Base-by-base conservation (phyloP, 306 rosid genomes). In the Nissolia schottii region DNA sequence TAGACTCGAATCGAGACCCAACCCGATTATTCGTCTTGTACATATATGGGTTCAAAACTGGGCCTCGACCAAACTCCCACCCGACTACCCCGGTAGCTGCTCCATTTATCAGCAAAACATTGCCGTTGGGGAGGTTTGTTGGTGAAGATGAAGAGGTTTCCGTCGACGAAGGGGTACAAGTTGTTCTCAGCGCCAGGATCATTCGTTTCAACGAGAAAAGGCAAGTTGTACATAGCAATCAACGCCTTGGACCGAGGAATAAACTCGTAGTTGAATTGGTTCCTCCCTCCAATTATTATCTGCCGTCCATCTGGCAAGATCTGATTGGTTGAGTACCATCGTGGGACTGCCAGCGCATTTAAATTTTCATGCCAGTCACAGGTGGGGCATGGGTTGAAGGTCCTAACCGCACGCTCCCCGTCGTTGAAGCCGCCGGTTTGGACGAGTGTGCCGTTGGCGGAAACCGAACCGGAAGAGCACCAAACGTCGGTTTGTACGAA, bases 301-400 rank as follows among this genome's bases (percentile, higher is more conserved):
- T 84, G 88, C 1, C 77, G 72, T 35, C 94, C 93, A 59, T 85
- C 85, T 10, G 96, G 92, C 45, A 90, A 65, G 29, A 79, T 34
- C 38, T 90, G 94, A 77, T 84, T 74, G 81, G 94, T 84, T 1
- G 94, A 83, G 40, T 90, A 90, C 97, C 97, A 90, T 64, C 97
- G 60, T 0, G 81, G 37, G 0, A 77, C 86, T 0, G 46, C 69
- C 0, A 90, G 74, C 2, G 53, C 85, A 0, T 0, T 0, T 0
- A 10, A 23, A 0, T 66, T 0, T 67, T 90, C 97, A 0, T 23
- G 27, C 97, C 97, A 90, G 38, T 90, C 97, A 46, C 95, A 88
- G 0, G 37, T 46, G 4, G 73, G 2, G 19, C 91, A 88, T 0
- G 97, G 88, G 2, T 5, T 37, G 71, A 67, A 78, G 14, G 45